A percentile compares a stretch with the other conserved stretches of the same genome.
phyloP scores from a whole-genome alignment of 441 rosid genomes.

The Geranium incanum region DNA sequence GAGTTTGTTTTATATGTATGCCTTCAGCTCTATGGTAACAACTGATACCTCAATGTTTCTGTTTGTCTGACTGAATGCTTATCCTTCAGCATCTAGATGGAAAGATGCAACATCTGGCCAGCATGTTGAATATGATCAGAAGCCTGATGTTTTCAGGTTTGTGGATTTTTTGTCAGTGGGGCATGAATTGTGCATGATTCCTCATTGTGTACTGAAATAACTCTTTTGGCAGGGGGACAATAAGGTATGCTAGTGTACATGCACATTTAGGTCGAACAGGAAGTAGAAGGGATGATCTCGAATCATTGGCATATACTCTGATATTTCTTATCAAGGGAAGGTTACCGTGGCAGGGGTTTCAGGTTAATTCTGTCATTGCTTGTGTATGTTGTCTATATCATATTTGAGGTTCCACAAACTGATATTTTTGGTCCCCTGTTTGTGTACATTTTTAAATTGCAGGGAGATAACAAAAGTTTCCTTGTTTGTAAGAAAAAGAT shows the following conservation, averaged over 20 bases:
- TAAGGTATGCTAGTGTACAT: constrained; percentile 96
- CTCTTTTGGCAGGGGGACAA: constrained; percentile 60
- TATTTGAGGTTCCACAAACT: not conserved
- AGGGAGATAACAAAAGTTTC: constrained; percentile 93
- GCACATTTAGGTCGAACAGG: constrained; percentile 96
- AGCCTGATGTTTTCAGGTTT: constrained; percentile 94
- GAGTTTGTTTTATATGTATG: not conserved
- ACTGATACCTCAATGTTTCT: not conserved
- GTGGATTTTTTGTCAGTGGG: not conserved
- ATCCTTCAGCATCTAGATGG: constrained; percentile 68
- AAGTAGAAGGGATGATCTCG: constrained; percentile 93
- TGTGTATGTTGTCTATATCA: not conserved
- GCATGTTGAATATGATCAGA: constrained; percentile 93
- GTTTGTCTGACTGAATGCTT: not conserved
- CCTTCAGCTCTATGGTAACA: constrained; percentile 14
- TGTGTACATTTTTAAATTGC: not conserved
- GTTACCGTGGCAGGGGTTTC: constrained; percentile 95
- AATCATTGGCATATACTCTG: constrained; percentile 94
- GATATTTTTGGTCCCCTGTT: not conserved
- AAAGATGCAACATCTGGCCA: constrained; percentile 65
- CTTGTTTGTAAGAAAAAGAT: constrained; percentile 97
- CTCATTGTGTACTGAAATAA: not conserved
- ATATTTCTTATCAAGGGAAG: constrained; percentile 90
- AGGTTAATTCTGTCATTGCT: constrained; percentile 36
- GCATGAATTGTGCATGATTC: not conserved